phyloP scores from a whole-genome alignment of 1,284 basidiomycete genomes.

The Trametes hirsuta region DNA sequence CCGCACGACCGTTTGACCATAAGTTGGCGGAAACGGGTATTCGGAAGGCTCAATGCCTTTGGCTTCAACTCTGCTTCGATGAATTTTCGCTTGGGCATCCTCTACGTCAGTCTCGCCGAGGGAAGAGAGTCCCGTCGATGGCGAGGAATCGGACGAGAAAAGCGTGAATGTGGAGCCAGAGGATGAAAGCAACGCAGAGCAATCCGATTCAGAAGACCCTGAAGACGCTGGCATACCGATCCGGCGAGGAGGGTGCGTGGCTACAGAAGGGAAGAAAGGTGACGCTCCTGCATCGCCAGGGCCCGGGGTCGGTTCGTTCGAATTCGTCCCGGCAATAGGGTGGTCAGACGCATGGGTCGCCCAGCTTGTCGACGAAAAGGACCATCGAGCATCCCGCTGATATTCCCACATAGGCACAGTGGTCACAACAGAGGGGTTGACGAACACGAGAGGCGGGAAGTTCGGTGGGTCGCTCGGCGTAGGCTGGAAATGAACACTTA shows the following conservation, averaged over 20 bases:
- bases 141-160: conserved; percentile 8
- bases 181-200: conserved; percentile 5
- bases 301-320: conserved; percentile 7
- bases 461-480: conserved; percentile 35
- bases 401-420: conserved; percentile 32
- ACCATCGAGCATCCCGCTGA: conserved; percentile 24
- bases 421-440: conserved; percentile 24
- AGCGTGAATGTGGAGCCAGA: conserved; percentile 18
- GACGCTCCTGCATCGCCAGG: neutral
- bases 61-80: conserved; percentile 18
- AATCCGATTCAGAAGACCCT: conserved; percentile 6
- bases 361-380: neutral
- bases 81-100: neutral
- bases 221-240: neutral
- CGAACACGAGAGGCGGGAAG: conserved; percentile 36
- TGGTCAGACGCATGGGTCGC: neutral
- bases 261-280: neutral
- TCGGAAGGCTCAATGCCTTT: conserved; percentile 15
- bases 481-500: conserved; percentile 13
- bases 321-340: neutral
- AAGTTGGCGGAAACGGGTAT: conserved; percentile 24
- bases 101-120: conserved; percentile 8
- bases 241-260: neutral
- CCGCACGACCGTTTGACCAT: neutral
- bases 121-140: conserved; percentile 9